These are phyloP conservation scores for Solanum tarapatanum DNA, from an alignment of 257 asterid genomes.

Conservation along the genomic window DNA sequence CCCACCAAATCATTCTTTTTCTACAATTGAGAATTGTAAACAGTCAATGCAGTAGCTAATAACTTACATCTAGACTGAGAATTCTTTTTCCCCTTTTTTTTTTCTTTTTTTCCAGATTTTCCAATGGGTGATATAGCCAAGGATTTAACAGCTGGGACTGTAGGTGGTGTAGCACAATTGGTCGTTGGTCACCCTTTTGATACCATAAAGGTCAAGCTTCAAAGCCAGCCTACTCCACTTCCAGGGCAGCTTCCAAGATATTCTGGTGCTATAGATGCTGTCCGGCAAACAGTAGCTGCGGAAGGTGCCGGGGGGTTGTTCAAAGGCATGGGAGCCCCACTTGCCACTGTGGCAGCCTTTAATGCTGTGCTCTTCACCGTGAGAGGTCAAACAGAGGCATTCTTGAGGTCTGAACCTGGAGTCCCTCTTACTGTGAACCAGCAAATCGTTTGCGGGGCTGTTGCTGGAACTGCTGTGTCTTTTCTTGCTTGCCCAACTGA, in stretches of 20 bases:
- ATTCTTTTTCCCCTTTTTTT: neutral
- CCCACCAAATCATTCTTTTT: neutral
- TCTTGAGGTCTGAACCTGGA: constrained; percentile 71
- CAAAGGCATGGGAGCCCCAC: constrained; percentile 95
- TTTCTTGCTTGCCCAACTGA: constrained; percentile 89
- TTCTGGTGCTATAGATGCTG: constrained; percentile 83
- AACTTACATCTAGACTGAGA: neutral
- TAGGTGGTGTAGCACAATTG: constrained; percentile 90
- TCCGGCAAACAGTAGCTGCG: constrained; percentile 75
- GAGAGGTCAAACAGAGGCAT: constrained; percentile 71
- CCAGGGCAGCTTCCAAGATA: constrained; percentile 75
- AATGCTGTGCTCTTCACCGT: constrained; percentile 75
- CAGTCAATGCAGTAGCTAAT: neutral
- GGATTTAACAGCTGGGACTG: constrained; percentile 61
- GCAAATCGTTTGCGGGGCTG: constrained; percentile 78
- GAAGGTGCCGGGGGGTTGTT: constrained; percentile 87
- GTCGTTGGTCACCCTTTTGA: constrained; percentile 89
- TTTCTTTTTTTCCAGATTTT: neutral
- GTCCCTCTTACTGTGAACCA: constrained; percentile 56
- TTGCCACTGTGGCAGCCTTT: constrained; percentile 87
- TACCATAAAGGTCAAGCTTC: constrained; percentile 95
- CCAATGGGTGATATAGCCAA: constrained; percentile 41
- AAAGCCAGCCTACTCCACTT: constrained; percentile 82
- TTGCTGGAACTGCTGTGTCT: constrained; percentile 81
- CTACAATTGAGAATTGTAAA: neutral